These are phyloP conservation scores for Naganishia vaughanmartiniae DNA, from an alignment of 768 basidiomycete species.

Conservation along the genomic window DNA sequence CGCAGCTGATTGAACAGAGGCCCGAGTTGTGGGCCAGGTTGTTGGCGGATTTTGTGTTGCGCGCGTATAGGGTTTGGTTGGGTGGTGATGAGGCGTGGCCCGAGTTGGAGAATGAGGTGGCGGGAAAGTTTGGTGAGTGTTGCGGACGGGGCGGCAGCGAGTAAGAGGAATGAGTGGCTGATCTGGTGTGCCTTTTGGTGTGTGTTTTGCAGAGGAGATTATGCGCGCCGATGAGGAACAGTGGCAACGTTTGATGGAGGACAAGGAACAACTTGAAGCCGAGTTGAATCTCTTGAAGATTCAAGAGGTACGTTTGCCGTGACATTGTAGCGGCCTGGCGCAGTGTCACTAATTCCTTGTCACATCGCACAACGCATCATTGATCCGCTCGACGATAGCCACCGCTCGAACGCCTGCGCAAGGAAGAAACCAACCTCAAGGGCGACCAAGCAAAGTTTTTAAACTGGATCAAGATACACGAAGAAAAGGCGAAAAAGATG, in stretches of 20 bases:
- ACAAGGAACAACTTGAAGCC: constrained; percentile 32
- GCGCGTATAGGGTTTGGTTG: constrained; percentile 40
- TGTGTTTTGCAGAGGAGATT: constrained; percentile 13
- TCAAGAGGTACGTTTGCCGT: constrained; percentile 41
- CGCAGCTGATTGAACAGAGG: constrained; percentile 16
- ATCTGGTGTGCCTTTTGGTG: neutral
- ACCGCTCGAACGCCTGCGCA: constrained; percentile 51
- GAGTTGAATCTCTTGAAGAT: constrained; percentile 38
- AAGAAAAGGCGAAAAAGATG: constrained; percentile 64
- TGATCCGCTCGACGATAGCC: constrained; percentile 34
- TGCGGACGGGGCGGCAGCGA: neutral
- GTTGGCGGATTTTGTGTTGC: constrained; percentile 18
- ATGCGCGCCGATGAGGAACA: constrained; percentile 25
- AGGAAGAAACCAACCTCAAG: constrained; percentile 60
- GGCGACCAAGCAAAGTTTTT: constrained; percentile 58
- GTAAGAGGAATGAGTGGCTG: neutral
- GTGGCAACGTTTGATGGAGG: constrained; percentile 28
- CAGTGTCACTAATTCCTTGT: neutral
- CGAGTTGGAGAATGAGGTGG: constrained; percentile 60
- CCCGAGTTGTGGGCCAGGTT: constrained; percentile 19
- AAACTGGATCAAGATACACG: constrained; percentile 43
- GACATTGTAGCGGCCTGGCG: neutral
- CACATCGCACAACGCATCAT: neutral
- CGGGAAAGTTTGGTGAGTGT: constrained; percentile 63
- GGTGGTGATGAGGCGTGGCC: constrained; percentile 61